These are phyloP conservation scores for Agrocybe pediades DNA, from an alignment of 768 basidiomycete species.

Conservation along the genomic window DNA sequence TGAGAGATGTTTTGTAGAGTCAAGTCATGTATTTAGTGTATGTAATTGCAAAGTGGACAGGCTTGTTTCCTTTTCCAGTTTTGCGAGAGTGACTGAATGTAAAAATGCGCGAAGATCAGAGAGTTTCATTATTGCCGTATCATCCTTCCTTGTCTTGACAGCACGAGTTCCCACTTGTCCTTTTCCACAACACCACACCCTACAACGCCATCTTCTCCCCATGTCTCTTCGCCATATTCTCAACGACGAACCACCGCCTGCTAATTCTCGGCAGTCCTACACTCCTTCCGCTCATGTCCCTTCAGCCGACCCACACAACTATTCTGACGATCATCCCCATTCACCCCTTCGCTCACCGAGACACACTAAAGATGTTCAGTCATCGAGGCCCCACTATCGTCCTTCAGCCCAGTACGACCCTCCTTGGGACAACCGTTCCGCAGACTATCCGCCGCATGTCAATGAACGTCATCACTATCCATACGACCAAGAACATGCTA, in stretches of 20 bases:
- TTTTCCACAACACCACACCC: conserved; percentile 15
- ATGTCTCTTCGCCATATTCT: conserved; percentile 84
- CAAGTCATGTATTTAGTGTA: not conserved
- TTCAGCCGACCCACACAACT: conserved; percentile 17
- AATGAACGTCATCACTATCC: conserved; percentile 18
- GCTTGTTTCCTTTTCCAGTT: conserved; percentile 28
- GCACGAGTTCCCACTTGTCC: conserved; percentile 26
- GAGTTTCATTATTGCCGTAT: conserved; percentile 29
- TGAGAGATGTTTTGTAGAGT: conserved; percentile 1
- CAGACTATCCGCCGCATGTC: conserved; percentile 19
- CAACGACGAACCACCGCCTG: conserved; percentile 65
- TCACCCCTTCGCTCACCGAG: too few relatives aligned
- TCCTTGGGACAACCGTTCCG: conserved; percentile 41
- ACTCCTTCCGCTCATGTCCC: conserved; percentile 26
- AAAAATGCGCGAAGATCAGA: conserved; percentile 29
- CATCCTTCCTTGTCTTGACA: conserved; percentile 28
- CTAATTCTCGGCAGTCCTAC: conserved; percentile 34
- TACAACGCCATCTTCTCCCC: conserved; percentile 17
- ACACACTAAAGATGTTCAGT: too few relatives aligned
- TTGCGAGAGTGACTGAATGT: conserved; percentile 26
- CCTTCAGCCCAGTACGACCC: conserved; percentile 47
- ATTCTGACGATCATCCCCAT: conserved; percentile 23
- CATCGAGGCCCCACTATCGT: conserved; percentile 22
- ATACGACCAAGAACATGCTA: conserved; percentile 20
- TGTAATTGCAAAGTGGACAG: conserved; percentile 16